phyloP scores from a whole-genome alignment of 1,139 yeast species.

The Hyphopichia khmerensis region DNA sequence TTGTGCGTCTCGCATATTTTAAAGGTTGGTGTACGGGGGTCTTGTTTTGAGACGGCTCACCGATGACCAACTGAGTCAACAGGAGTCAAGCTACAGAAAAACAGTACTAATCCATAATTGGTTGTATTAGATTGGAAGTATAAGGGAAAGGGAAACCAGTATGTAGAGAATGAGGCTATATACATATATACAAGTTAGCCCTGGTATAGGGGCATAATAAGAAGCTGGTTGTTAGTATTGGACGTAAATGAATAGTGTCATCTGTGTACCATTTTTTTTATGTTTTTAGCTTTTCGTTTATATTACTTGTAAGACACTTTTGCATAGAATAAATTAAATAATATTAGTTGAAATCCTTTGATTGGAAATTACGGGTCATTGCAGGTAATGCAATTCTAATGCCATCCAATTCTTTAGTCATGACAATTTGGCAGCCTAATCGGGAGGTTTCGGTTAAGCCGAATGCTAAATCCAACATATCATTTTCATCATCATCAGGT shows the following conservation, averaged over 20 bases:
- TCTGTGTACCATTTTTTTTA: no score
- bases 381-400: constrained; percentile 95
- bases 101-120: no score
- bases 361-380: constrained; percentile 90
- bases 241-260: no score
- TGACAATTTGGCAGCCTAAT: constrained; percentile 88
- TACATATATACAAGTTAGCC: not conserved
- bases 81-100: no score
- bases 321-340: not conserved
- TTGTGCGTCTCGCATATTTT: no score
- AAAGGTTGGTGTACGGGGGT: no score
- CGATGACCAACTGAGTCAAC: no score
- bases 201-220: not conserved
- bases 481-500: constrained; percentile 97
- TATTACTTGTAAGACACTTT: no score
- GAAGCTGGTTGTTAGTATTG: no score
- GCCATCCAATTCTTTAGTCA: constrained; percentile 91
- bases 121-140: no score
- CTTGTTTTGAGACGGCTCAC: no score
- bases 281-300: no score
- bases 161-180: not conserved
- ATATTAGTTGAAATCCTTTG: constrained; percentile 59
- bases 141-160: not conserved
- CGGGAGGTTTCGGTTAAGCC: constrained; percentile 96
- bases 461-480: constrained; percentile 95